Percentiles rank a stretch among this genome's conserved stretches.
Evolutionary conservation across 2,329 filamentous ascomycete genomes (phyloP).

Genomic region (Colletotrichum sidae): DNA sequence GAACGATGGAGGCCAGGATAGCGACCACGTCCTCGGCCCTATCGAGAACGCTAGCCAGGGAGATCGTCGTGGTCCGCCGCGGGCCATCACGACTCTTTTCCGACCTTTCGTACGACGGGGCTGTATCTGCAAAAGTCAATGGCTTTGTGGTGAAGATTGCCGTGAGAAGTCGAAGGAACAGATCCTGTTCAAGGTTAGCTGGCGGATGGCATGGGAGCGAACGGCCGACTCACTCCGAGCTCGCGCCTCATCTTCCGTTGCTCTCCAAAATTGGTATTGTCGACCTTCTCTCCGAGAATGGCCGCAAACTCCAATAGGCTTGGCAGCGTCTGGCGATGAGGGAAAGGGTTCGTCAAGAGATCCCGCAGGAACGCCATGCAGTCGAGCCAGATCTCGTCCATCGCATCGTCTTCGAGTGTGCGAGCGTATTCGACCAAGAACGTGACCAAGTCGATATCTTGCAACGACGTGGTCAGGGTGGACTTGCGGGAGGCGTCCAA

Average conservation of each 20-base stretch:
- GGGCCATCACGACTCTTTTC: conserved; percentile 54
- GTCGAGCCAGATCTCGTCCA: conserved; percentile 98
- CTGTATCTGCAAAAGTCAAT: conserved; percentile 73
- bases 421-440: conserved; percentile 92
- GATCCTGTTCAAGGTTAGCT: conserved; percentile 70
- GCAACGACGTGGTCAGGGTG: conserved; percentile 85
- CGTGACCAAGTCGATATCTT: conserved; percentile 84
- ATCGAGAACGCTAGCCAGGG: conserved; percentile 50
- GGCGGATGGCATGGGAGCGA: no score
- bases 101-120: conserved; percentile 49
- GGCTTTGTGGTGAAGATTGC: conserved; percentile 95
- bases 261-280: conserved; percentile 97
- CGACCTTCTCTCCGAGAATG: conserved; percentile 92
- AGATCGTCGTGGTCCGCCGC: conserved; percentile 48
- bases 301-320: conserved; percentile 89
- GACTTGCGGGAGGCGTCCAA: conserved; percentile 86
- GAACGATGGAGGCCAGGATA: conserved; percentile 83
- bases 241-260: conserved; percentile 92
- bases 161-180: conserved; percentile 87
- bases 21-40: conserved; percentile 81
- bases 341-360: conserved; percentile 91
- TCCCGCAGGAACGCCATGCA: conserved; percentile 93
- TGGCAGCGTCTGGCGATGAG: conserved; percentile 90
- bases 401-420: conserved; percentile 93
- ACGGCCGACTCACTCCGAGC: conserved; percentile 73